These are phyloP conservation scores for Capronia coronata DNA, from an alignment of 2,329 filamentous ascomycete genomes.

Conservation along the genomic window DNA sequence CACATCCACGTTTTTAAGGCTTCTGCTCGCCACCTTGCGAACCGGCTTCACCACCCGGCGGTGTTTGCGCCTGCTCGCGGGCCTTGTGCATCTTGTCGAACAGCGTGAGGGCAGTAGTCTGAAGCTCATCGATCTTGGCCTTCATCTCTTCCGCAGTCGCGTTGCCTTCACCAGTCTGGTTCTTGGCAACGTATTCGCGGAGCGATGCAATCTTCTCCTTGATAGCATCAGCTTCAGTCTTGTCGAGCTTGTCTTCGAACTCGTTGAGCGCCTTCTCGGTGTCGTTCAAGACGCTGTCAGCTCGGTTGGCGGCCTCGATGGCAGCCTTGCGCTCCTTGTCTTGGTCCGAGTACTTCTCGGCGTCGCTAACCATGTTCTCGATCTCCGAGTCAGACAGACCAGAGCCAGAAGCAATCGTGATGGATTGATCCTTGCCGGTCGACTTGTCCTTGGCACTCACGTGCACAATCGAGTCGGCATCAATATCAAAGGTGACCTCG, in stretches of 20 bases:
- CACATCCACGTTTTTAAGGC: slow-evolving; percentile 42
- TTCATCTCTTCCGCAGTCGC: slow-evolving; percentile 90
- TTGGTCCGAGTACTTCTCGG: slow-evolving; percentile 88
- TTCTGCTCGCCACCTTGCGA: slow-evolving; percentile 31
- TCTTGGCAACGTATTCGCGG: slow-evolving; percentile 87
- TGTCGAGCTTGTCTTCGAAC: slow-evolving; percentile 92
- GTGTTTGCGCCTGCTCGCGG: slow-evolving; percentile 57
- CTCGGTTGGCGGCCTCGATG: slow-evolving; percentile 95
- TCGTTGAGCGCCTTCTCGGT: slow-evolving; percentile 98
- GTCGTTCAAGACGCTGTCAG: slow-evolving; percentile 92
- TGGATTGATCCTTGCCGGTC: slow-evolving; percentile 98
- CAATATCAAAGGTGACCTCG: slow-evolving; percentile 98
- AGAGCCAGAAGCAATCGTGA: slow-evolving; percentile 96
- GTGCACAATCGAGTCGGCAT: slow-evolving; percentile 95
- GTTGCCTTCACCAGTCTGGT: slow-evolving; percentile 81
- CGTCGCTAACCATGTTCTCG: slow-evolving; percentile 94
- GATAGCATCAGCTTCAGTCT: slow-evolving; percentile 87
- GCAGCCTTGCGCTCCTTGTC: slow-evolving; percentile 95
- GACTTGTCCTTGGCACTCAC: slow-evolving; percentile 99
- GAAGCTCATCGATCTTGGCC: slow-evolving; percentile 97
- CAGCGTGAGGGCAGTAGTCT: slow-evolving; percentile 88
- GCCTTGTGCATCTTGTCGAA: slow-evolving; percentile 99
- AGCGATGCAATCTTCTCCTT: slow-evolving; percentile 84
- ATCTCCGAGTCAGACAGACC: slow-evolving; percentile 94
- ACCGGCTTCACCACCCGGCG: slow-evolving; percentile 33